Conservation (phyloP, 495 filamentous ascomycete genomes). For the Podospora pseudoanserina region DNA sequence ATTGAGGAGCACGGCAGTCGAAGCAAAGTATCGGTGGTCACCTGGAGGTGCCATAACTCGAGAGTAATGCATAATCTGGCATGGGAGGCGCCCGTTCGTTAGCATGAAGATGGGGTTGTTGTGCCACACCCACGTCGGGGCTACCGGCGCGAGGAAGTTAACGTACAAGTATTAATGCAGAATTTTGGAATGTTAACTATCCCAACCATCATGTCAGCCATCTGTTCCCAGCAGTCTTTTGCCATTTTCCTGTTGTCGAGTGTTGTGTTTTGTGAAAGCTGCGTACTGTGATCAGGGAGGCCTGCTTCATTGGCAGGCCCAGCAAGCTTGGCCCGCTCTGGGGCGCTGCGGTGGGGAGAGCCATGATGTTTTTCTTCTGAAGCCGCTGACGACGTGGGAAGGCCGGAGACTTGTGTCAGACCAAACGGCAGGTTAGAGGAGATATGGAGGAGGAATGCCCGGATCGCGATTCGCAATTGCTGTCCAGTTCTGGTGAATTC, state of each 20-base stretch:
- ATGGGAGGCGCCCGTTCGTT: neutral
- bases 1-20: slow-evolving; percentile 90
- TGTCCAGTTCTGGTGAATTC: too few relatives aligned
- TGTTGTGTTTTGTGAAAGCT: neutral
- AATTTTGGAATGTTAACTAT: slow-evolving; percentile 78
- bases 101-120: neutral
- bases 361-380: slow-evolving; percentile 27
- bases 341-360: slow-evolving; percentile 35
- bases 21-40: slow-evolving; percentile 84
- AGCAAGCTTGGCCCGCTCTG: slow-evolving; percentile 46
- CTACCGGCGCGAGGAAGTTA: neutral
- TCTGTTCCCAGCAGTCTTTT: slow-evolving; percentile 17
- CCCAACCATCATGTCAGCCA: slow-evolving; percentile 18
- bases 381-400: neutral
- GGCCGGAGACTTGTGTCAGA: neutral
- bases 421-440: neutral
- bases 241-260: neutral
- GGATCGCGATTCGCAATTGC: neutral
- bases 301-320: slow-evolving; percentile 70
- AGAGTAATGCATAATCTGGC: slow-evolving; percentile 85
- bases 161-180: slow-evolving; percentile 67
- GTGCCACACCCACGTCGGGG: too few relatives aligned
- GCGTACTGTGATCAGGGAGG: slow-evolving; percentile 72
- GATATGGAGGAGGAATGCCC: neutral
- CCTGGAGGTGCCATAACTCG: slow-evolving; percentile 79